phyloP scores from a whole-genome alignment of 1,284 basidiomycete species.

The Porogramme epimiltina region DNA sequence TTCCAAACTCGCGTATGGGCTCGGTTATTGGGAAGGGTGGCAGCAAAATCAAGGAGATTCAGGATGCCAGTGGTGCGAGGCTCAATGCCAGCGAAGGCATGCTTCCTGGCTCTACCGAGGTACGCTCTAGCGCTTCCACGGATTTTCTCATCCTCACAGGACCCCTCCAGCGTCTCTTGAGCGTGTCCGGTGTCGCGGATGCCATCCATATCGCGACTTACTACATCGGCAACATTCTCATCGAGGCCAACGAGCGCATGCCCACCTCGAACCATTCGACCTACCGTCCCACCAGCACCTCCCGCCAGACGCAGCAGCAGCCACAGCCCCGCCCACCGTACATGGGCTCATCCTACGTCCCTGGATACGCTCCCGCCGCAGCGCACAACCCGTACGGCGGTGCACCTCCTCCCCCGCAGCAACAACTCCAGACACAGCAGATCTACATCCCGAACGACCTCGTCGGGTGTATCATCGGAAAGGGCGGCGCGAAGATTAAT shows the following conservation, averaged over 20 bases:
- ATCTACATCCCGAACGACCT: constrained; percentile 99
- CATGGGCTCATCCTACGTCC: constrained; percentile 71
- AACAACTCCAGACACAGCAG: constrained; percentile 91
- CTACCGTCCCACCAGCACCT: constrained; percentile 42
- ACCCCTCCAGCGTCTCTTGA: constrained; percentile 85
- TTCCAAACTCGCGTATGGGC: constrained; percentile 99
- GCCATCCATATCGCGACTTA: constrained; percentile 99
- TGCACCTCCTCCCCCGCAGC: constrained; percentile 26
- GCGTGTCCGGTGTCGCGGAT: constrained; percentile 98
- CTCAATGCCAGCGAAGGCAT: constrained; percentile 97
- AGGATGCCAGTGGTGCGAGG: constrained; percentile 96
- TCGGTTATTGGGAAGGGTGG: constrained; percentile 98
- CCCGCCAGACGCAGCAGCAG: constrained; percentile 31
- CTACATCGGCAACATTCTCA: constrained; percentile 96
- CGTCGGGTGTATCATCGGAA: constrained; percentile 98
- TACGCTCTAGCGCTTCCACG: constrained; percentile 33
- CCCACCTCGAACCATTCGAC: constrained; percentile 55
- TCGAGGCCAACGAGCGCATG: constrained; percentile 91
- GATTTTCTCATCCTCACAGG: constrained; percentile 16
- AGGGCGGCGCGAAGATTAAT: constrained; percentile 98
- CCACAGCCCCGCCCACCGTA: constrained; percentile 40
- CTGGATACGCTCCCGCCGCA: constrained; percentile 49
- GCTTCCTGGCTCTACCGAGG: constrained; percentile 99
- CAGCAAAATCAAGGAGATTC: constrained; percentile 99
- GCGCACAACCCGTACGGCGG: constrained; percentile 22